phyloP scores from a whole-genome alignment of 345 rosid genomes.

The Dipteronia dyeriana region DNA sequence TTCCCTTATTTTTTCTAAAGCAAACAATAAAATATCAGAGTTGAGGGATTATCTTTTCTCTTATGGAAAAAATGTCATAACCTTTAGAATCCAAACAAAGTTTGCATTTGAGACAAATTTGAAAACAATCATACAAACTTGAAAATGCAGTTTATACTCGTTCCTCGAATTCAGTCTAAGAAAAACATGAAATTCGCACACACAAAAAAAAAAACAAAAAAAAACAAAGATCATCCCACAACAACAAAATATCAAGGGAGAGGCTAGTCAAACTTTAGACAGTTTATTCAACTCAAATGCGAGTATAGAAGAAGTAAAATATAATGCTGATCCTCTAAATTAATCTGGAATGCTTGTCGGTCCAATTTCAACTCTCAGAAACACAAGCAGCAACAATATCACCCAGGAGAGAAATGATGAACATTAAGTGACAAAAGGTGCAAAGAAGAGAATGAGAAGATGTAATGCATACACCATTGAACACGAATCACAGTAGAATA shows the following conservation, averaged over 20 bases:
- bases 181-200: not conserved
- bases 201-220: not conserved
- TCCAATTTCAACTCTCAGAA: conserved; percentile 7
- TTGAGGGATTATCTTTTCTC: not conserved
- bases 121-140: not conserved
- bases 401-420: no score
- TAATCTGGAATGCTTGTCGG: not conserved
- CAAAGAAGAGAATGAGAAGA: no score
- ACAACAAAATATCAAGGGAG: not conserved
- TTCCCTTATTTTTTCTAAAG: not conserved
- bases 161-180: not conserved
- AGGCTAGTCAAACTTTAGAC: not conserved
- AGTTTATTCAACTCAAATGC: not conserved
- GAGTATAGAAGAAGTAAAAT: not conserved
- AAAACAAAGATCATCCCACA: not conserved
- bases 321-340: not conserved
- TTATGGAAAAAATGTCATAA: not conserved
- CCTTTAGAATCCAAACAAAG: not conserved
- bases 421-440: no score
- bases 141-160: not conserved
- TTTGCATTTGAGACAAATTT: not conserved
- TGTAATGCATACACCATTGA: no score
- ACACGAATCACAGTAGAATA: no score
- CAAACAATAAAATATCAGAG: not conserved
- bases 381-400: not conserved